Conservation (phyloP, 1,139 yeast genomes). For the Candida glucosophila region DNA sequence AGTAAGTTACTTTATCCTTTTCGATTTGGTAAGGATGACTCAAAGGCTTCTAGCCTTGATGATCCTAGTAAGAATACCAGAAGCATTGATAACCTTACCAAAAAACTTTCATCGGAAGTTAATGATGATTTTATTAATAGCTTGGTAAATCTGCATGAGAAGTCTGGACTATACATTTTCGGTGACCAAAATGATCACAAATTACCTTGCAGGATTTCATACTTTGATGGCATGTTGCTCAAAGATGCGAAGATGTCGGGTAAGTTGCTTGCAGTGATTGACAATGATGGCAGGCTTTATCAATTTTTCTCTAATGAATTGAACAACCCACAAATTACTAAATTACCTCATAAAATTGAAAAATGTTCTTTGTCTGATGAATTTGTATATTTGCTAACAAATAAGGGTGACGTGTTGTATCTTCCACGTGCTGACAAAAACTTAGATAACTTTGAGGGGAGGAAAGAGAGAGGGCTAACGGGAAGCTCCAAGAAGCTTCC, state of each 20-base stretch:
- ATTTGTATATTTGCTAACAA: conserved; percentile 48
- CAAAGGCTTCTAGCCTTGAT: conserved; percentile 16
- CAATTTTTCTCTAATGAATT: conserved; percentile 48
- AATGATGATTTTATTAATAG: conserved; percentile 14
- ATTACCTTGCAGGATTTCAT: conserved; percentile 51
- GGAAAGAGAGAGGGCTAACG: conserved; percentile 13
- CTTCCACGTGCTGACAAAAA: conserved; percentile 30
- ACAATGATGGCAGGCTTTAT: conserved; percentile 64
- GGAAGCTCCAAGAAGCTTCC: conserved; percentile 11
- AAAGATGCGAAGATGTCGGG: conserved; percentile 47
- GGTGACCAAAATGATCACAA: conserved; percentile 30
- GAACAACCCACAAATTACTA: conserved; percentile 15
- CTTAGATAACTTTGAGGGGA: conserved; percentile 9
- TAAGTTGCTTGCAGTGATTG: conserved; percentile 51
- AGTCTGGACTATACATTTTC: conserved; percentile 30
- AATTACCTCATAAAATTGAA: conserved; percentile 37
- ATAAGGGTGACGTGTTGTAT: conserved; percentile 44
- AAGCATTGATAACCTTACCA: conserved; percentile 15
- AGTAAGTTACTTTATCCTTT: conserved; percentile 15
- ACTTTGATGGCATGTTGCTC: conserved; percentile 55
- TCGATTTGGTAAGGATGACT: conserved; percentile 22
- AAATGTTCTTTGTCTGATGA: conserved; percentile 47
- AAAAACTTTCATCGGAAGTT: conserved; percentile 24
- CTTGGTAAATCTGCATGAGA: conserved; percentile 17
- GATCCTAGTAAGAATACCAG: conserved; percentile 23